Conservation (phyloP, 1,284 basidiomycete genomes). For the Heterobasidion annosum region DNA sequence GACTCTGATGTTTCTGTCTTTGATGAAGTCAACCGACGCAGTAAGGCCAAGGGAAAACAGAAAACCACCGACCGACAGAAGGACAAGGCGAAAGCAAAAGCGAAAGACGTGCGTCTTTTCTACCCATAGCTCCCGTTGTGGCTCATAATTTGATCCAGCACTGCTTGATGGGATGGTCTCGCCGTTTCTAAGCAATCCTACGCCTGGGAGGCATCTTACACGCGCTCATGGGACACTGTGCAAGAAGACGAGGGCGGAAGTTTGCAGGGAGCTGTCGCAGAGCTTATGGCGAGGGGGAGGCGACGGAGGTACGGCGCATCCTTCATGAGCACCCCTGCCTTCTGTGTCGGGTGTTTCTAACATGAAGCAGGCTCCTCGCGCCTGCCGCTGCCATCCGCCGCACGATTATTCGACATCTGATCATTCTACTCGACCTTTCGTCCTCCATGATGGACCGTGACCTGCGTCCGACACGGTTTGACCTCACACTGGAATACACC, state of each 20-base stretch:
- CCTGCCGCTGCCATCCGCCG: conserved; percentile 85
- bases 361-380: conserved; percentile 48
- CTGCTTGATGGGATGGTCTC: neutral
- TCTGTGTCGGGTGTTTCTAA: neutral
- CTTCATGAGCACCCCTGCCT: neutral
- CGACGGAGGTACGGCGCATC: conserved; percentile 58
- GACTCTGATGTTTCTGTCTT: conserved; percentile 40
- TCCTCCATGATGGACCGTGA: conserved; percentile 92
- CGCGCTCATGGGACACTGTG: conserved; percentile 93
- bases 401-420: conserved; percentile 93
- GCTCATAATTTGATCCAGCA: neutral
- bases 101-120: conserved; percentile 36
- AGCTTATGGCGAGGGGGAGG: conserved; percentile 78
- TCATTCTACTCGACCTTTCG: conserved; percentile 87
- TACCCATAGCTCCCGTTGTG: neutral
- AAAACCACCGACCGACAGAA: conserved; percentile 30
- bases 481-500: conserved; percentile 83
- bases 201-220: conserved; percentile 94
- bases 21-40: conserved; percentile 29
- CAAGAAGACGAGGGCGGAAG: conserved; percentile 94
- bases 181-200: conserved; percentile 56
- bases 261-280: conserved; percentile 83
- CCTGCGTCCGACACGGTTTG: conserved; percentile 89
- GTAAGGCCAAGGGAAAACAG: conserved; percentile 31
- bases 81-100: conserved; percentile 34